These are phyloP conservation scores for Lactarius psammicola DNA, from an alignment of 768 basidiomycete genomes.

Conservation along the genomic window DNA sequence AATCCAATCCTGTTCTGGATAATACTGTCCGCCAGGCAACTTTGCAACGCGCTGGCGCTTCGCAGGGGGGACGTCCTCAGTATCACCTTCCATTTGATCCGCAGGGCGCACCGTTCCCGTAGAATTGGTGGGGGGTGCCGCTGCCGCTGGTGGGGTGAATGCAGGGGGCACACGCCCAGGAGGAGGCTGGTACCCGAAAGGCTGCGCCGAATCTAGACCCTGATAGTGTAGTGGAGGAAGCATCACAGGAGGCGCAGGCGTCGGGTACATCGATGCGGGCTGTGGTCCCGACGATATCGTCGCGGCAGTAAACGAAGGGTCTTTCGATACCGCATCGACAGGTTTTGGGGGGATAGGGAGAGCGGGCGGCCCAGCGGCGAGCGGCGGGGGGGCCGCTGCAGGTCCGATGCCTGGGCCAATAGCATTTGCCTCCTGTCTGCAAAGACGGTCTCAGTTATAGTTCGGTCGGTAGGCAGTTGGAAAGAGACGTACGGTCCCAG, in stretches of 20 bases:
- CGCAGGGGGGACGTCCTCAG: constrained; percentile 69
- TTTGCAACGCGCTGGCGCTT: constrained; percentile 89
- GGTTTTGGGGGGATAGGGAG: constrained; percentile 68
- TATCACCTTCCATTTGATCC: constrained; percentile 74
- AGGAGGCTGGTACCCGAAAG: constrained; percentile 75
- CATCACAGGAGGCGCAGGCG: constrained; percentile 63
- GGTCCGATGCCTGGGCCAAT: constrained; percentile 90
- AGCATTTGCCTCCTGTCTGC: constrained; percentile 69
- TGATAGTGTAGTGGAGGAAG: constrained; percentile 84
- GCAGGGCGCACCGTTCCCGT: constrained; percentile 74
- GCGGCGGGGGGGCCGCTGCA: constrained; percentile 61
- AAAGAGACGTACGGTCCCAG: constrained; percentile 68
- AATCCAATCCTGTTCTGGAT: constrained; percentile 89
- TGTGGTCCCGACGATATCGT: constrained; percentile 91
- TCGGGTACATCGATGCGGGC: constrained; percentile 69
- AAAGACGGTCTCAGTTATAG: constrained; percentile 25
- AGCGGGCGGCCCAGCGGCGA: constrained; percentile 65
- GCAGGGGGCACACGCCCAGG: constrained; percentile 31
- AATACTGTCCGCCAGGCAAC: constrained; percentile 77
- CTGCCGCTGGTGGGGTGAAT: constrained; percentile 61
- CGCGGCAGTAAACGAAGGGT: constrained; percentile 71
- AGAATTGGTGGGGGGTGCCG: constrained; percentile 44
- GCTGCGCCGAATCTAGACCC: constrained; percentile 70
- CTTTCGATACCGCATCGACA: constrained; percentile 41
- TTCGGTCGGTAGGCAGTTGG: constrained; percentile 14